A percentile compares a stretch with the other conserved stretches of the same genome.
phyloP scores from a whole-genome alignment of 2,329 filamentous ascomycete species.

The Colletotrichum chrysophilum region DNA sequence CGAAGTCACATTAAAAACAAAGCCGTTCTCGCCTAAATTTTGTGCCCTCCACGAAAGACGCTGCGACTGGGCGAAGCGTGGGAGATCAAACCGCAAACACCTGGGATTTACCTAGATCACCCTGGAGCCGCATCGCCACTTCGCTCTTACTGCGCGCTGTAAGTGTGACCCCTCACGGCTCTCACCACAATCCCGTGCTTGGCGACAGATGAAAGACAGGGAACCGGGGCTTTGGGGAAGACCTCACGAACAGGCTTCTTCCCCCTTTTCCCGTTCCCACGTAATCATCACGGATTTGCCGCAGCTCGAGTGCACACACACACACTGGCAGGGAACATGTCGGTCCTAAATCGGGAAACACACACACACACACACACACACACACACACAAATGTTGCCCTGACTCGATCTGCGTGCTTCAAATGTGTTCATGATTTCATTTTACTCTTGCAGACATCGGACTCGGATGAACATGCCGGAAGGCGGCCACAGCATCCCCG shows the following conservation, averaged over 20 bases:
- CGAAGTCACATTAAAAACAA: neutral
- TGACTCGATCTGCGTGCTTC: neutral
- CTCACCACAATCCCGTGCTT: neutral
- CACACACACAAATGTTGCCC: neutral
- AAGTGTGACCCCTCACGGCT: neutral
- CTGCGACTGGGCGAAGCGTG: slow-evolving; percentile 7
- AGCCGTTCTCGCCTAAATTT: neutral
- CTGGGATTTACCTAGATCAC: slow-evolving; percentile 9
- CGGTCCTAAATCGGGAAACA: neutral
- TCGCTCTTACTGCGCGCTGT: neutral
- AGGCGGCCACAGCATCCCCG: neutral
- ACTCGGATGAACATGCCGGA: neutral
- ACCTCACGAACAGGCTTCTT: neutral
- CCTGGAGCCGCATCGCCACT: slow-evolving; percentile 4
- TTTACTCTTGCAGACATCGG: neutral
- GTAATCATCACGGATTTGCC: neutral
- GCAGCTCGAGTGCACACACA: neutral
- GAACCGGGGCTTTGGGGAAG: neutral
- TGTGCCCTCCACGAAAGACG: neutral
- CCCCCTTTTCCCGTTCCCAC: neutral
- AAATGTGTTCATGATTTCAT: neutral
- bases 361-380: neutral
- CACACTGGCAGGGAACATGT: neutral
- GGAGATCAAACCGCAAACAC: slow-evolving; percentile 11
- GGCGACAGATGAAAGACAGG: neutral